Evolutionary conservation across 306 rosid species (phyloP).

Genomic region (Crotalaria pallida): DNA sequence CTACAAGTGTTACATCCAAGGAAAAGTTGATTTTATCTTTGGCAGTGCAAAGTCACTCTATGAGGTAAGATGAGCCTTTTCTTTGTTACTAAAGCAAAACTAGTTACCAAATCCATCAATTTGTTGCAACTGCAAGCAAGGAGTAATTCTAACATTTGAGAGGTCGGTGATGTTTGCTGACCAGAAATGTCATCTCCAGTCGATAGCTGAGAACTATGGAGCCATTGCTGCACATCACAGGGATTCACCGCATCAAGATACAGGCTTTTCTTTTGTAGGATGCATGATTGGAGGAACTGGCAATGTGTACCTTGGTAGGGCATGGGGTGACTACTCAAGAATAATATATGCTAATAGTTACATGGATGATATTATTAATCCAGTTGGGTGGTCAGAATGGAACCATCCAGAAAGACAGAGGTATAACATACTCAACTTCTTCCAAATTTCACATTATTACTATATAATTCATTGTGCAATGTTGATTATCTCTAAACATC

Average conservation of each 20-base stretch:
- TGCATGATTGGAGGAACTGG: constrained; percentile 68
- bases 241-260: constrained; percentile 35
- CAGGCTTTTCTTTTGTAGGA: constrained; percentile 74
- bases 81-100: not conserved
- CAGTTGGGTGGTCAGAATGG: constrained; percentile 84
- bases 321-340: constrained; percentile 88
- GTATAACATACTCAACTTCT: constrained; percentile 26
- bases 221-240: constrained; percentile 93
- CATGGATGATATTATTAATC: constrained; percentile 50
- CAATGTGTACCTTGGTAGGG: constrained; percentile 63
- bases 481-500: not conserved
- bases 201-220: constrained; percentile 54
- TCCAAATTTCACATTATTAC: not conserved
- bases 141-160: not conserved
- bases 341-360: constrained; percentile 53
- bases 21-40: constrained; percentile 73
- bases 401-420: constrained; percentile 56
- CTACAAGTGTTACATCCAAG: constrained; percentile 57
- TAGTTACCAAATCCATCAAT: not conserved
- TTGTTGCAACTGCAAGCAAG: not conserved
- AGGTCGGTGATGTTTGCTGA: not conserved
- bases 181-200: constrained; percentile 63
- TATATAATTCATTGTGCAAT: not conserved
- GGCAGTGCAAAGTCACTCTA: constrained; percentile 75
- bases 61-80: constrained; percentile 38